Evolutionary conservation across 371 early-diverging fungal species (phyloP), one percentile per base, ranked within the genome.

Genomic region (Batkoa obscura): DNA sequence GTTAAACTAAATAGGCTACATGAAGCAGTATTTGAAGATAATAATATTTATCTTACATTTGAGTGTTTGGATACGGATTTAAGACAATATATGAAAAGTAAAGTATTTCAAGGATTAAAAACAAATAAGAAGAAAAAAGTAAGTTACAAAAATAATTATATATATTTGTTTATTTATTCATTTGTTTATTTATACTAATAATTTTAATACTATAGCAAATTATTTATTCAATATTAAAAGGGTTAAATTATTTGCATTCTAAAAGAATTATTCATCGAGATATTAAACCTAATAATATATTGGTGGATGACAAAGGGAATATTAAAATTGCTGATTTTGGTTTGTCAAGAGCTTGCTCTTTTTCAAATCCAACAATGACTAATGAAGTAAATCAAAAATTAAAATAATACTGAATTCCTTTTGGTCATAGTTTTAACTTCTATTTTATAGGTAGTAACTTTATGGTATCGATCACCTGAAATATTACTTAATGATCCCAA

Each of bases 381-480:
- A 15, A 47, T 30, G 48, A 47, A 30, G 48, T 47, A 47, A 10
- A 10, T 47, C 31, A 23, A 9, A 9, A 10, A 23, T 47, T 47
- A 15, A 15, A 10, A 8, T 47, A 32, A 41, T 41, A 41, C n/a
- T 9, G 12, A 12, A n/a, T 12, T 9, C 42, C 42, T 41, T 41
- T 12, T 41, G 43, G 13, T 15, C 15, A 42, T 12, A 13, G 15
- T 42, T 42, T 12, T 13, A 13, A 42, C 15, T 42, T 42, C 13
- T 42, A 50, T 50, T 32, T 50, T 23, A 34, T 86, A 88, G 50
- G 99, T 99, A 2, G 90, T 98, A 1, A 99, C 99, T 8, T 66
- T 91, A 53, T 96, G 95, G 95, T 99, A 99, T 67, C 83, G 99
- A 41, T 83, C 98, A 30, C 98, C 98, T 0, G 99, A 99, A 69